phyloP scores from a whole-genome alignment of 176 grass and related monocot genomes.

The Urochloa ruziziensis region DNA sequence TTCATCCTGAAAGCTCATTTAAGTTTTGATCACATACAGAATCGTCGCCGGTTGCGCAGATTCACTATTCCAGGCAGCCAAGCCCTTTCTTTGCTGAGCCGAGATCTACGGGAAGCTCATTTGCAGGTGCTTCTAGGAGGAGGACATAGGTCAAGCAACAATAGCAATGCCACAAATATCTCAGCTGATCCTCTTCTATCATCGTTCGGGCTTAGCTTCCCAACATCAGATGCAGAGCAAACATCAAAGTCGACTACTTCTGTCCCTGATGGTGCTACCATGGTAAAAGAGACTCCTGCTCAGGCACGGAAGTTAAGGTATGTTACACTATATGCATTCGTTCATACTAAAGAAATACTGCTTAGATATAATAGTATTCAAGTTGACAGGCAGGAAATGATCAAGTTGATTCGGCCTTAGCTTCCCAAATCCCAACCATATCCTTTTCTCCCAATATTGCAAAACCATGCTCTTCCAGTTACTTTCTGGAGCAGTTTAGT shows the following conservation, averaged over 20 bases:
- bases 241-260: conserved; percentile 65
- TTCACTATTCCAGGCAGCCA: conserved; percentile 81
- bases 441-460: neutral
- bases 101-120: conserved; percentile 87
- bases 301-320: conserved; percentile 67
- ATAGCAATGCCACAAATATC: conserved; percentile 51
- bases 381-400: neutral
- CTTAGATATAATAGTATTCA: neutral
- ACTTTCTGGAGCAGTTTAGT: neutral
- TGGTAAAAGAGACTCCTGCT: conserved; percentile 43
- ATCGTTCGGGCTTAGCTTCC: conserved; percentile 73
- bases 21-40: conserved; percentile 50
- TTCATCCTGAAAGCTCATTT: conserved; percentile 8
- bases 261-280: conserved; percentile 33
- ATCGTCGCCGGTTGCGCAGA: conserved; percentile 66
- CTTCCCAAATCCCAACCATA: neutral
- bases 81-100: conserved; percentile 69
- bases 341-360: conserved; percentile 11
- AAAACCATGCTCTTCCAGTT: neutral
- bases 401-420: neutral
- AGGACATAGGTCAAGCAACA: conserved; percentile 64
- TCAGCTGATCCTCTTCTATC: conserved; percentile 88
- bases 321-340: neutral
- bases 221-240: conserved; percentile 65
- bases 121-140: conserved; percentile 82